phyloP scores from a whole-genome alignment of 2,329 filamentous ascomycete genomes.

The Colletotrichum godetiae region DNA sequence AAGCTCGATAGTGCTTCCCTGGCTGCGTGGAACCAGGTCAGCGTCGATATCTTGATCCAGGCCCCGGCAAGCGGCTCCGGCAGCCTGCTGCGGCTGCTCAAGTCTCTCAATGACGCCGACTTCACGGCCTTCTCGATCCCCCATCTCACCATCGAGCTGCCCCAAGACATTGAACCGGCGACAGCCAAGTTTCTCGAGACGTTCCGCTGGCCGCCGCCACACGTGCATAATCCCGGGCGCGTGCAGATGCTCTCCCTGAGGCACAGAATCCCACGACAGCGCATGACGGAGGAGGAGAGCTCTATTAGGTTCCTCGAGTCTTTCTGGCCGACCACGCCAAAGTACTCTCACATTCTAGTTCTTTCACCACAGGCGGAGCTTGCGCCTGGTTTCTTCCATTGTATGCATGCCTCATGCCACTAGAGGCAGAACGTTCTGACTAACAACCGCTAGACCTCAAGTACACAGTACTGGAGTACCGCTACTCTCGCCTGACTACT shows the following conservation, averaged over 20 bases:
- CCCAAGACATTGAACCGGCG: slow-evolving; percentile 73
- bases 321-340: slow-evolving; percentile 80
- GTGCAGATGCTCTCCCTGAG: slow-evolving; percentile 73
- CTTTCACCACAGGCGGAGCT: slow-evolving; percentile 86
- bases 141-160: slow-evolving; percentile 86
- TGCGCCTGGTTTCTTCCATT: slow-evolving; percentile 85
- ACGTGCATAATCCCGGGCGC: slow-evolving; percentile 44
- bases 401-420: slow-evolving; percentile 49
- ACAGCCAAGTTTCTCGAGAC: slow-evolving; percentile 71
- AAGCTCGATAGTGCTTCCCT: slow-evolving; percentile 80
- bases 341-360: slow-evolving; percentile 81
- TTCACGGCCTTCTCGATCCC: slow-evolving; percentile 77
- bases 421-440: no score
- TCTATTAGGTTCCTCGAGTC: slow-evolving; percentile 84
- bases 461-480: slow-evolving; percentile 81
- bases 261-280: slow-evolving; percentile 74
- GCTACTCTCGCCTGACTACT: slow-evolving; percentile 68
- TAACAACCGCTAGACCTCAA: slow-evolving; percentile 68
- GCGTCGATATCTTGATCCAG: slow-evolving; percentile 86
- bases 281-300: slow-evolving; percentile 74
- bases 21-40: slow-evolving; percentile 80
- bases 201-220: slow-evolving; percentile 75
- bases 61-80: slow-evolving; percentile 78
- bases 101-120: slow-evolving; percentile 80
- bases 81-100: slow-evolving; percentile 79